These are phyloP conservation scores for Piper betle DNA, from an alignment of 164 flowering plant genomes.

Conservation along the genomic window DNA sequence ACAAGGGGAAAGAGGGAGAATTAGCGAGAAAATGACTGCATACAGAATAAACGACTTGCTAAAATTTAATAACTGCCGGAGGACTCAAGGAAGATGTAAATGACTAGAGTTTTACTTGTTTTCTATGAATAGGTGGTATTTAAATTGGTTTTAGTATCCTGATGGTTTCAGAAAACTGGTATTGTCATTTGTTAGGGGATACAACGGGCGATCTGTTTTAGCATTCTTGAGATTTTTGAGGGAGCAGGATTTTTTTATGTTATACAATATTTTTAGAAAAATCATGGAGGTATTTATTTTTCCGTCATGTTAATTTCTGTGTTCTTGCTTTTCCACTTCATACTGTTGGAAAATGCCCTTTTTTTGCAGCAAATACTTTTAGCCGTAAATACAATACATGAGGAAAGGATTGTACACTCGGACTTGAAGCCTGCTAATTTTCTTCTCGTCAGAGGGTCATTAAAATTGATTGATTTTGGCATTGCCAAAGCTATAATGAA, in stretches of 20 bases:
- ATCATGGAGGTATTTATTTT: background rate
- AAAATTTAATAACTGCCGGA: no score
- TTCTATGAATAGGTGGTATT: no score
- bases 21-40: no score
- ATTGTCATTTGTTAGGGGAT: background rate
- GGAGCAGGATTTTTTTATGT: background rate
- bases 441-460: slow-evolving; percentile 87
- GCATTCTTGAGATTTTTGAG: background rate
- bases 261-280: no score
- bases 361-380: slow-evolving; percentile 80
- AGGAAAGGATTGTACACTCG: slow-evolving; percentile 96
- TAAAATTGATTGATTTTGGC: slow-evolving; percentile 96
- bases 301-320: background rate
- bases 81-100: no score
- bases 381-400: slow-evolving; percentile 95
- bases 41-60: no score
- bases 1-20: no score
- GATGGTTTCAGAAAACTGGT: background rate
- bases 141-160: no score
- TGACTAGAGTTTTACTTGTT: no score
- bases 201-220: background rate
- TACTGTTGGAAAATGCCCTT: slow-evolving; percentile 2
- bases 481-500: slow-evolving; percentile 96
- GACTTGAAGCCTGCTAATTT: slow-evolving; percentile 99
- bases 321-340: background rate